These are phyloP conservation scores for Porphyrellus cyaneotinctus DNA, from an alignment of 768 basidiomycete species.

Conservation along the genomic window DNA sequence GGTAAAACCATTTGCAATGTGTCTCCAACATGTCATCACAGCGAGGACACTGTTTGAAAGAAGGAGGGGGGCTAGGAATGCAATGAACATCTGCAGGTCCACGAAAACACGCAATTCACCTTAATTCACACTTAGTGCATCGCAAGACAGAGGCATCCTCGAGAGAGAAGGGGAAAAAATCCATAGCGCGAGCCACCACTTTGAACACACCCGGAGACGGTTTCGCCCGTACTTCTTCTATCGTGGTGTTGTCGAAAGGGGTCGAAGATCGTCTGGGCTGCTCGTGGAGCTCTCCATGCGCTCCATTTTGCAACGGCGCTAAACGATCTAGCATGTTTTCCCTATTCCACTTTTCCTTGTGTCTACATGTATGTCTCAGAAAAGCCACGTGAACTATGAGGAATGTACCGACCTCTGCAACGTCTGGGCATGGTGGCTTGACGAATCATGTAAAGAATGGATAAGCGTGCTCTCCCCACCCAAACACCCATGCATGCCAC, in stretches of 20 bases:
- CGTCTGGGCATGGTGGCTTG: slow-evolving; percentile 13
- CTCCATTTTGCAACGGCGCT: background rate
- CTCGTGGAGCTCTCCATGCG: slow-evolving; percentile 3
- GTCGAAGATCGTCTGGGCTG: background rate
- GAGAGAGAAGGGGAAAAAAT: slow-evolving; percentile 53
- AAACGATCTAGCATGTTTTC: slow-evolving; percentile 15
- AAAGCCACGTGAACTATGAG: background rate
- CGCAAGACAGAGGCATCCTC: slow-evolving; percentile 43
- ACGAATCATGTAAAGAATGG: slow-evolving; percentile 12
- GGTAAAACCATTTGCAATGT: slow-evolving; percentile 45
- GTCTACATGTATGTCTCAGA: slow-evolving; percentile 22
- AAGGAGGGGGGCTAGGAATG: slow-evolving; percentile 40
- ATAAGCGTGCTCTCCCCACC: slow-evolving; percentile 30
- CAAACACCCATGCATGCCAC: slow-evolving; percentile 22
- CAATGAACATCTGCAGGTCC: background rate
- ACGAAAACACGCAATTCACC: slow-evolving; percentile 32
- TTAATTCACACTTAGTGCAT: slow-evolving; percentile 50
- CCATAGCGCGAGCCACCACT: slow-evolving; percentile 47
- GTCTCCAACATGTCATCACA: slow-evolving; percentile 54
- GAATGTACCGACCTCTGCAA: slow-evolving; percentile 20
- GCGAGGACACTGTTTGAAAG: slow-evolving; percentile 41
- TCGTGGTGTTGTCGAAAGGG: slow-evolving; percentile 19
- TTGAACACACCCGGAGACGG: slow-evolving; percentile 37
- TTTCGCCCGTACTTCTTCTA: slow-evolving; percentile 36
- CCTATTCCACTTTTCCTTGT: slow-evolving; percentile 31